Percentiles rank a stretch among this genome's conserved stretches.
These are phyloP conservation scores for Dichotomopilus funicola DNA, from an alignment of 2,329 filamentous ascomycete genomes.

Conservation along the genomic window DNA sequence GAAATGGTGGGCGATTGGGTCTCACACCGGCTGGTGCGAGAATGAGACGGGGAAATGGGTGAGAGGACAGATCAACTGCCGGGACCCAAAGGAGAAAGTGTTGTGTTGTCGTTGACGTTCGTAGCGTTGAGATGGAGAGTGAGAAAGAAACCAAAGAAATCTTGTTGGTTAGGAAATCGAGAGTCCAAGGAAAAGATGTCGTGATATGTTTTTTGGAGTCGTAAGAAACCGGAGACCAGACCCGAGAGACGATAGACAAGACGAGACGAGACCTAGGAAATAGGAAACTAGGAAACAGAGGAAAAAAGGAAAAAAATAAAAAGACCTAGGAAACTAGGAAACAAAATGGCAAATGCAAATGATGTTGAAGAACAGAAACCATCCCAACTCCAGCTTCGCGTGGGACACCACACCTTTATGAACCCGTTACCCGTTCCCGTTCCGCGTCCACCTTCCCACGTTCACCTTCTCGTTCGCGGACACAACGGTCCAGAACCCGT, in stretches of 20 bases:
- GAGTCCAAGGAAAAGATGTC: not conserved
- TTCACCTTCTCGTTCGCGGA: not conserved
- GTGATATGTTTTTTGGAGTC: not conserved
- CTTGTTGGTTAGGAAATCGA: not conserved
- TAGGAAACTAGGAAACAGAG: slow-evolving; percentile 5
- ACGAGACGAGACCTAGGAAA: slow-evolving; percentile 8
- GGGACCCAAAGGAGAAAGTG: not conserved
- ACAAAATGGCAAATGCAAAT: not conserved
- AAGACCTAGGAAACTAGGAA: slow-evolving; percentile 17
- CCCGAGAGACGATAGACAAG: slow-evolving; percentile 2
- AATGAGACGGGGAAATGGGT: not conserved
- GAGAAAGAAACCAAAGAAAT: not conserved
- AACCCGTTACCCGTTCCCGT: too few relatives aligned
- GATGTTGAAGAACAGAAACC: slow-evolving; percentile 6
- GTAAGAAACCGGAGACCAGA: not conserved
- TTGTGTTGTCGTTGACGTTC: not conserved
- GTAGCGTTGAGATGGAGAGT: not conserved
- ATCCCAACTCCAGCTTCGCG: not conserved
- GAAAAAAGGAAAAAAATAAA: slow-evolving; percentile 9
- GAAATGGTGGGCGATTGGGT: slow-evolving; percentile 21
- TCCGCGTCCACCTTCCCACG: too few relatives aligned
- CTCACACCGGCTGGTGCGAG: slow-evolving; percentile 1
- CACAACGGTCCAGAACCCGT: not conserved
- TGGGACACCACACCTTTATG: not conserved
- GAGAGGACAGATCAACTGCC: slow-evolving; percentile 22